These are phyloP conservation scores for Botrytis byssoidea DNA, from an alignment of 2,329 filamentous ascomycete species.

Conservation along the genomic window DNA sequence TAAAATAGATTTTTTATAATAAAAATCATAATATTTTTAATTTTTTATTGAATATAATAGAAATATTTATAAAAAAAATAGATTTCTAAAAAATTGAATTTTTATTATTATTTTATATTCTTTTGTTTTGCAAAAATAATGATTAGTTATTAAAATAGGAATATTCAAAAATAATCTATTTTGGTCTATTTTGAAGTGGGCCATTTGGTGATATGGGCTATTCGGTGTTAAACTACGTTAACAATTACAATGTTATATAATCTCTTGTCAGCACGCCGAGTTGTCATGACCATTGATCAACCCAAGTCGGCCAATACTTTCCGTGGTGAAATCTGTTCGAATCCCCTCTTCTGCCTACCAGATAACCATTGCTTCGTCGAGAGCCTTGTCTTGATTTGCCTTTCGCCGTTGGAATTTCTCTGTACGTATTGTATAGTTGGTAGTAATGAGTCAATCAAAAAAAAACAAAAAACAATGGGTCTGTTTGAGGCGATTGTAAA, in stretches of 20 bases:
- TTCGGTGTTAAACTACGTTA: too few relatives aligned
- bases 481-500: background rate
- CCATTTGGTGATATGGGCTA: too few relatives aligned
- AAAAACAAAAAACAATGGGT: background rate
- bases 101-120: too few relatives aligned
- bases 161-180: too few relatives aligned
- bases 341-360: background rate
- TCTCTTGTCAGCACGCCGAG: background rate
- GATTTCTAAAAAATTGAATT: too few relatives aligned
- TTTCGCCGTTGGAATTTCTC: background rate
- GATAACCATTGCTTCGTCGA: background rate
- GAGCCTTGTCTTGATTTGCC: background rate
- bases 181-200: too few relatives aligned
- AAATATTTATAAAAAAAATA: too few relatives aligned
- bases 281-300: background rate
- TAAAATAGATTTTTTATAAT: too few relatives aligned
- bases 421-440: background rate
- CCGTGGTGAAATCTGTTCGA: background rate
- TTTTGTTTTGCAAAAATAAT: too few relatives aligned
- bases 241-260: background rate
- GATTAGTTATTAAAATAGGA: too few relatives aligned
- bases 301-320: background rate
- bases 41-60: too few relatives aligned
- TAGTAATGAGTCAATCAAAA: background rate
- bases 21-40: too few relatives aligned